These are phyloP conservation scores for Lactarius indigo DNA, from an alignment of 768 basidiomycete species.

Conservation along the genomic window DNA sequence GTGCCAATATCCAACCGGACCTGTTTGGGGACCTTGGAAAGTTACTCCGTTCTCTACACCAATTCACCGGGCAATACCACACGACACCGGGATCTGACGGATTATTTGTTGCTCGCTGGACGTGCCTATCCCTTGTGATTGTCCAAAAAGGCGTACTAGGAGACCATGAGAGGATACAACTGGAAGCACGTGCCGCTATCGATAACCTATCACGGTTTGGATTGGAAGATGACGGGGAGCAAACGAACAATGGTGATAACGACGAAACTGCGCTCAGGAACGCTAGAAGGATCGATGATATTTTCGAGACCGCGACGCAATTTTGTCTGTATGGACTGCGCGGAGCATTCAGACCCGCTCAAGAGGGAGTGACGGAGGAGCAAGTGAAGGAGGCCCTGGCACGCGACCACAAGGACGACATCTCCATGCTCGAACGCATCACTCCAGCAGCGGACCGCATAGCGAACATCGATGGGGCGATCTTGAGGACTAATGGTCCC, in stretches of 20 bases:
- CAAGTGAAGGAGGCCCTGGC: not conserved
- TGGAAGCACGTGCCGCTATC: not conserved
- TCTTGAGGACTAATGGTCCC: not conserved
- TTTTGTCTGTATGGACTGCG: not conserved
- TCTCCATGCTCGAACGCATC: not conserved
- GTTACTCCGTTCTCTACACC: not conserved
- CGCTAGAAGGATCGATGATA: not conserved
- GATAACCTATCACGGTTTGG: not conserved
- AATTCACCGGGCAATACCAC: not conserved
- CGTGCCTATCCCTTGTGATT: not conserved
- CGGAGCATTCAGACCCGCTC: not conserved
- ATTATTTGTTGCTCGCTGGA: not conserved
- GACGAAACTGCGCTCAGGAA: not conserved
- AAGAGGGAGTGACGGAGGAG: not conserved
- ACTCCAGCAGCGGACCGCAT: not conserved
- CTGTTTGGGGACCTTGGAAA: not conserved
- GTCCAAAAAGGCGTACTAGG: not conserved
- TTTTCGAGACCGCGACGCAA: not conserved
- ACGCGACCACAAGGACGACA: not conserved
- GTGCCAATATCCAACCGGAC: not conserved
- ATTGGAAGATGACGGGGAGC: not conserved
- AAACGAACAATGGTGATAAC: not conserved
- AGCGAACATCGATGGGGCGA: not conserved
- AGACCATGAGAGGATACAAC: not conserved
- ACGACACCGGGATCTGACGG: not conserved